Evolutionary conservation across 192 early-diverging fungal genomes (phyloP).

Genomic region (Coemansia sp.): DNA sequence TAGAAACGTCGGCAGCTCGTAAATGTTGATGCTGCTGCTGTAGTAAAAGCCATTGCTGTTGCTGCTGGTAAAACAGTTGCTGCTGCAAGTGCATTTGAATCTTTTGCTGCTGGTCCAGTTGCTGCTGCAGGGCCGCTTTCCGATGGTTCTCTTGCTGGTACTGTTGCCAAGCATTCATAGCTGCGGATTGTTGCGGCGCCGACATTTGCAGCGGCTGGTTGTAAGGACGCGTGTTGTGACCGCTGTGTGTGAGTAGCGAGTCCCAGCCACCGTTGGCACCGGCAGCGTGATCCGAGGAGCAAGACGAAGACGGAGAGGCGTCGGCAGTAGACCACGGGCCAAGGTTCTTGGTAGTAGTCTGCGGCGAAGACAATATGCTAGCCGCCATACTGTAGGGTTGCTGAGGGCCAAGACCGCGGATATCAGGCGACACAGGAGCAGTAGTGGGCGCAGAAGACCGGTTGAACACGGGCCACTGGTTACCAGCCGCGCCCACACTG

Average conservation of each 20-base stretch:
- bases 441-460: conserved; percentile 13
- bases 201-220: background rate
- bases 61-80: conserved; percentile 23
- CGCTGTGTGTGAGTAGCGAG: background rate
- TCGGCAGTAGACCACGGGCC: background rate
- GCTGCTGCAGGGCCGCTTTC: conserved; percentile 32
- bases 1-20: conserved; percentile 5
- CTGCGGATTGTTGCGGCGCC: conserved; percentile 8
- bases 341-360: background rate
- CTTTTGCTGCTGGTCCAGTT: conserved; percentile 37
- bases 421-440: conserved; percentile 18
- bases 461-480: background rate
- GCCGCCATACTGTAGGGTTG: background rate
- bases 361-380: conserved; percentile 11
- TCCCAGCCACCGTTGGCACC: background rate
- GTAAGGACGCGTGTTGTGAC: background rate
- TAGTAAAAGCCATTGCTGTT: conserved; percentile 7
- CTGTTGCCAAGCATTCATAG: conserved; percentile 46
- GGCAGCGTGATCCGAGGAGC: background rate
- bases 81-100: conserved; percentile 31
- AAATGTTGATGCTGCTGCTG: background rate
- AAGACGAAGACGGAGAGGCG: background rate
- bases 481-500: background rate
- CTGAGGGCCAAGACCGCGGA: background rate
- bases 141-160: conserved; percentile 47